phyloP scores from a whole-genome alignment of 768 basidiomycete genomes.

The Lactarius vividus region DNA sequence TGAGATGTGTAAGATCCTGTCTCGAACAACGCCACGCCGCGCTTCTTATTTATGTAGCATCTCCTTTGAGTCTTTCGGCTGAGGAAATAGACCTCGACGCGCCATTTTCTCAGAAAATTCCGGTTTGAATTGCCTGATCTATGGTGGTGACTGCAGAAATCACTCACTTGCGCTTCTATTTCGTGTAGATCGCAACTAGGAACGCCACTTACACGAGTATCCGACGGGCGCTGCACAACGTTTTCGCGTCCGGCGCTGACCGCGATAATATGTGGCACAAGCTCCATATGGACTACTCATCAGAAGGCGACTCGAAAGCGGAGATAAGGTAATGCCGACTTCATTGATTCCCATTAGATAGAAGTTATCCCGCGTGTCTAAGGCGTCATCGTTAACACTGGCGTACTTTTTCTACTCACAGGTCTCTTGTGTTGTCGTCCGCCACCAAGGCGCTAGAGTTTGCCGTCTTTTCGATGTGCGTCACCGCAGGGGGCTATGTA shows the following conservation, averaged over 20 bases:
- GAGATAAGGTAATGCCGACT: constrained; percentile 12
- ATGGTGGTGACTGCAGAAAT: not conserved
- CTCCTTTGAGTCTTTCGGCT: constrained; percentile 32
- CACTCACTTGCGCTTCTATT: not conserved
- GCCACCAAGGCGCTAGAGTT: constrained; percentile 51
- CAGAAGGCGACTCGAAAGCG: constrained; percentile 32
- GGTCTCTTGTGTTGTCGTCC: constrained; percentile 41
- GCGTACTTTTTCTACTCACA: constrained; percentile 29
- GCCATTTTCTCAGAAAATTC: constrained; percentile 43
- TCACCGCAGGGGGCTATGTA: constrained; percentile 49
- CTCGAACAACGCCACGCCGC: not conserved
- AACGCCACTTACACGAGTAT: constrained; percentile 39
- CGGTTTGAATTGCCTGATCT: constrained; percentile 32
- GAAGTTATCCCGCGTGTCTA: not conserved
- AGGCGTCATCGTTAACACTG: not conserved
- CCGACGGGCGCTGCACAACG: constrained; percentile 39
- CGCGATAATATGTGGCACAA: constrained; percentile 34
- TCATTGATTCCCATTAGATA: not conserved
- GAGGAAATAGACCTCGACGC: constrained; percentile 39
- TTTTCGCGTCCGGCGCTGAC: constrained; percentile 34
- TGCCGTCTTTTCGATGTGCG: constrained; percentile 46
- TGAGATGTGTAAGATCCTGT: constrained; percentile 27
- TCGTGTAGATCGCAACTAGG: constrained; percentile 17
- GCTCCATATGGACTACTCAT: constrained; percentile 25
- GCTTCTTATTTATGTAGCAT: not conserved